phyloP scores from a whole-genome alignment of 192 early-diverging fungal genomes.

The Coemansia brasiliensis region DNA sequence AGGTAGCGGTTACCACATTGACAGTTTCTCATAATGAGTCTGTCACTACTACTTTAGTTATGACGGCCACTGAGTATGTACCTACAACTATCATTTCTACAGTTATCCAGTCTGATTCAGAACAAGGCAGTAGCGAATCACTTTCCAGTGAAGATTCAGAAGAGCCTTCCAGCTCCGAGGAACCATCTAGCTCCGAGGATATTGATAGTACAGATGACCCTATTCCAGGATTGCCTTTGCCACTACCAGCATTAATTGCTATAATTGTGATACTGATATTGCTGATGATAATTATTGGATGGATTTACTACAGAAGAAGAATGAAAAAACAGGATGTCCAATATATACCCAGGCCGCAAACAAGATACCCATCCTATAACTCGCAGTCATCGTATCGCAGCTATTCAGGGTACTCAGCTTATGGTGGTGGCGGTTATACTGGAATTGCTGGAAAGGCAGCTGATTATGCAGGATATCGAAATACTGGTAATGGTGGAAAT shows the following conservation, averaged over 20 bases:
- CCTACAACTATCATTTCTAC: background rate
- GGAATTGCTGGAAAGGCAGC: background rate
- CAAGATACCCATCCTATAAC: background rate
- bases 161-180: too few relatives aligned
- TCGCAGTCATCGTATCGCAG: slow-evolving; percentile 1
- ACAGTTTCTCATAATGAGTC: background rate
- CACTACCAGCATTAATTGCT: slow-evolving; percentile 1
- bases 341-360: background rate
- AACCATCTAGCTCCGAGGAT: too few relatives aligned
- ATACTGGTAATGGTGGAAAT: background rate
- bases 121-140: too few relatives aligned
- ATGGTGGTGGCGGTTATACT: background rate
- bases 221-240: slow-evolving; percentile 3
- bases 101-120: background rate
- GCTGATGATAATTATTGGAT: background rate
- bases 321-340: background rate
- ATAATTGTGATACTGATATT: background rate
- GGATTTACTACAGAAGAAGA: background rate
- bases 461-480: background rate
- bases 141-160: too few relatives aligned
- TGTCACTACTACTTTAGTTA: background rate
- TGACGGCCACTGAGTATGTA: background rate
- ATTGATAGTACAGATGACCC: too few relatives aligned
- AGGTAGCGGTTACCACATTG: background rate
- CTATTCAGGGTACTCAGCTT: slow-evolving; percentile 2